Evolutionary conservation across 495 filamentous ascomycete genomes (phyloP), one percentile per base, ranked within the genome.

Genomic region (Podospora conica): DNA sequence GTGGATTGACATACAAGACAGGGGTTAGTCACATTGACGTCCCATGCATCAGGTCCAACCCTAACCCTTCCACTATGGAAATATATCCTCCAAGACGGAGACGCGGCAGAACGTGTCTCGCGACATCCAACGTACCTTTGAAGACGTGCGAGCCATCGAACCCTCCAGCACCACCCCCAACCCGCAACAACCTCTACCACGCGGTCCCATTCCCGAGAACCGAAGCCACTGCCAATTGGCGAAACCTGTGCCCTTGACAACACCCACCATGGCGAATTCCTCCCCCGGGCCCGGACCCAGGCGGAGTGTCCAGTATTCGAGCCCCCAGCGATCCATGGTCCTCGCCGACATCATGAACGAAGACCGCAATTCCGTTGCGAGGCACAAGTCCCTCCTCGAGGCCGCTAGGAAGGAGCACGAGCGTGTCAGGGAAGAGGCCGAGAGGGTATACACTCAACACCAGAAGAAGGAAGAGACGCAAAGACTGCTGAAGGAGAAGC

Each of bases 371-470:
- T 77, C 80, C 21, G 79, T 78, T 57, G 71, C 77, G 20, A 77
- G 78, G 7, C 87, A 91, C 65, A 81, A 81, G 63, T 81, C 81
- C 57, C 85, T 89, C 1, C 82, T 94, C 18, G 85, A 86, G 53
- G 78, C 82, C 54, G 89, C 86, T 0, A 84, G 82, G 15, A 81
- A 77, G 22, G 81, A 85, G 65, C 89, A 92, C 69, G 83, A 88
- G 1, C 81, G 83, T 15, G 79, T 93, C 18, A 80, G 87, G 18
- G 80, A 86, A 64, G 82, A 84, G 25, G 91, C 91, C 56, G 79
- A 77, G 68, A 79, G 69, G 64, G 83, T 73, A 8, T 79, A 64
- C 71, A 79, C 75, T 65, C 78, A 73, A 65, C 79, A 81, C 74
- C 78, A 73, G 63, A 74, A 74, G 68, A 76, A 81, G 53, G 77